These are phyloP conservation scores for Viridothelium virens DNA, from an alignment of 495 filamentous ascomycete genomes.

Conservation along the genomic window DNA sequence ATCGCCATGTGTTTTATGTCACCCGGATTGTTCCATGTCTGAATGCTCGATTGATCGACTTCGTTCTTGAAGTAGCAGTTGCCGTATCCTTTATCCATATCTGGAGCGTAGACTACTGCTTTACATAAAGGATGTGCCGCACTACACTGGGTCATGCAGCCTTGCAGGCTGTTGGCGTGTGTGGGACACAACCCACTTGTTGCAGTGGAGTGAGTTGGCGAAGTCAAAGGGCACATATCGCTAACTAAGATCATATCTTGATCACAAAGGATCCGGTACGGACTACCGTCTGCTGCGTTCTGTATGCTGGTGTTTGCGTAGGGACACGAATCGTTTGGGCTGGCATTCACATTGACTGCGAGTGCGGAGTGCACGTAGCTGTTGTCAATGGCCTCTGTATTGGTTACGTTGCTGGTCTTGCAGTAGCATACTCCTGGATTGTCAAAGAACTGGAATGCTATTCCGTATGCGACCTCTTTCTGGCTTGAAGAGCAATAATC, in stretches of 20 bases:
- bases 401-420: background rate
- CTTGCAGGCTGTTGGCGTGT: background rate
- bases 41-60: background rate
- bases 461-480: background rate
- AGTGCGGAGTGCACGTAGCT: background rate
- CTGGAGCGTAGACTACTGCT: background rate
- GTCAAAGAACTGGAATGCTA: background rate
- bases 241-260: background rate
- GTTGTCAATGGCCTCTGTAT: background rate
- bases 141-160: background rate
- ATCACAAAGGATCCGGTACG: background rate
- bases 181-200: background rate
- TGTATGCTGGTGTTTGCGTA: background rate
- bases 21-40: background rate
- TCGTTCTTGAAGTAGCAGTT: slow-evolving; percentile 6
- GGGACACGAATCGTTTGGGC: background rate
- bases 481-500: background rate
- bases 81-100: background rate
- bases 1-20: background rate
- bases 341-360: background rate
- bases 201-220: background rate
- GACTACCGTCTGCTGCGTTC: background rate
- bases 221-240: background rate
- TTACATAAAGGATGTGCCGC: background rate
- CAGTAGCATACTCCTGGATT: background rate